phyloP scores from a whole-genome alignment of 805 yeast species.

The Kodamaea fukazawae region DNA sequence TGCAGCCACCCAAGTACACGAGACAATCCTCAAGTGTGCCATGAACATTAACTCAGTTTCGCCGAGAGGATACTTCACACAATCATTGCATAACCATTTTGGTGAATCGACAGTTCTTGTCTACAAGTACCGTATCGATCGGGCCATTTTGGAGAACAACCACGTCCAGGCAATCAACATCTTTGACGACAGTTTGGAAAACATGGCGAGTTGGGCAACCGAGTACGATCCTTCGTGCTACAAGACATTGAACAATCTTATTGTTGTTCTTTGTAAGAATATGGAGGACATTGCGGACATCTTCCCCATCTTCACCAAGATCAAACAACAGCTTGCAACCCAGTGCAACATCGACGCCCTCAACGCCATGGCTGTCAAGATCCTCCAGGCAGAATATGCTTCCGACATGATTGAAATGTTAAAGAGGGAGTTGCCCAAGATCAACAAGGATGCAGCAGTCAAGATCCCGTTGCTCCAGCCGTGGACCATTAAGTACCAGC shows the following conservation, averaged over 20 bases:
- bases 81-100: slow-evolving; percentile 16
- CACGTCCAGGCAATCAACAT: slow-evolving; percentile 22
- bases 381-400: slow-evolving; percentile 35
- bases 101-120: slow-evolving; percentile 19
- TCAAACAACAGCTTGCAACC: slow-evolving; percentile 35
- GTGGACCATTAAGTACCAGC: slow-evolving; percentile 24
- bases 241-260: slow-evolving; percentile 44
- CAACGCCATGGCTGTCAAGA: slow-evolving; percentile 23
- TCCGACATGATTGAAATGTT: slow-evolving; percentile 43
- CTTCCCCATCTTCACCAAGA: slow-evolving; percentile 32
- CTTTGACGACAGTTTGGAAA: slow-evolving; percentile 31
- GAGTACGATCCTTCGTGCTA: slow-evolving; percentile 35
- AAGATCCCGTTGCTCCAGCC: slow-evolving; percentile 28
- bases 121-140: slow-evolving; percentile 30
- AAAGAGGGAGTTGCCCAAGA: slow-evolving; percentile 38
- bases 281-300: slow-evolving; percentile 23
- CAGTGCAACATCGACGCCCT: slow-evolving; percentile 29
- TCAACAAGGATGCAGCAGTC: slow-evolving; percentile 25
- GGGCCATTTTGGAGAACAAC: slow-evolving; percentile 20
- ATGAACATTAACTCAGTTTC: slow-evolving; percentile 12
- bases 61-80: slow-evolving; percentile 21
- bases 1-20: slow-evolving; percentile 7
- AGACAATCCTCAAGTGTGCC: slow-evolving; percentile 18
- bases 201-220: slow-evolving; percentile 22
- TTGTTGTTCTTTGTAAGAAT: slow-evolving; percentile 33